Conservation (phyloP, 2,329 filamentous ascomycete species). For the Lasiodiplodia sp. region DNA sequence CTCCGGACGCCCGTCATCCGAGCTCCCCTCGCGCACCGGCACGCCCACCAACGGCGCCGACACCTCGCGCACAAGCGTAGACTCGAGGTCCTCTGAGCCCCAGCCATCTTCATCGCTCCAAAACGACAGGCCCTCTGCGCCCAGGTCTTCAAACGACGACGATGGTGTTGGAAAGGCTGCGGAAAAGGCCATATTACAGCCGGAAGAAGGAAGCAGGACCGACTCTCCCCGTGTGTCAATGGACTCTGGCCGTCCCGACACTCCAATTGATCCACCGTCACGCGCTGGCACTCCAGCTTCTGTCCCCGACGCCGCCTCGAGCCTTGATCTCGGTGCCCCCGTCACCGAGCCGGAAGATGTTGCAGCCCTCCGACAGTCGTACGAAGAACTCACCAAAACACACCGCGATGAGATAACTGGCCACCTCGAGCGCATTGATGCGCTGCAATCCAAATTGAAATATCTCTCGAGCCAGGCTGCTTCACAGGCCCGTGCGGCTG, state of each 20-base stretch:
- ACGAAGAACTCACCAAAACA: slow-evolving; percentile 61
- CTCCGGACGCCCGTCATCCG: slow-evolving; percentile 57
- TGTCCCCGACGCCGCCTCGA: slow-evolving; percentile 36
- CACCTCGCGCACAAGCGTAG: slow-evolving; percentile 54
- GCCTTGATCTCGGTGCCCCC: slow-evolving; percentile 44
- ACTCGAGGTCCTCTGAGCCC: slow-evolving; percentile 48
- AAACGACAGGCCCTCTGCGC: neutral
- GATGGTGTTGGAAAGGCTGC: slow-evolving; percentile 29
- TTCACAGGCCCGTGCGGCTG: slow-evolving; percentile 74
- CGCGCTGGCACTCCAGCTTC: slow-evolving; percentile 12
- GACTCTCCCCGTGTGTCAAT: slow-evolving; percentile 44
- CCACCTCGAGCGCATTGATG: slow-evolving; percentile 89
- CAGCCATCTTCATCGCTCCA: slow-evolving; percentile 28
- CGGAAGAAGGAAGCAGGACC: neutral
- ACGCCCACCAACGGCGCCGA: slow-evolving; percentile 57
- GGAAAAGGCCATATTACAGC: slow-evolving; percentile 34
- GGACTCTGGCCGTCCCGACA: slow-evolving; percentile 43
- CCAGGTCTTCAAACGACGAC: neutral
- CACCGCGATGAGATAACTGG: slow-evolving; percentile 83
- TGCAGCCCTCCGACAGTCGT: slow-evolving; percentile 57
- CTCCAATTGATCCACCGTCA: slow-evolving; percentile 29
- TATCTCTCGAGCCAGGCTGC: slow-evolving; percentile 84
- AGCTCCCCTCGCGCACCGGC: slow-evolving; percentile 59
- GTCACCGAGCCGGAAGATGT: slow-evolving; percentile 44
- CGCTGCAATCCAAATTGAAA: slow-evolving; percentile 87